phyloP scores from a whole-genome alignment of 2,329 filamentous ascomycete genomes.

The Arachnomyces sp. region DNA sequence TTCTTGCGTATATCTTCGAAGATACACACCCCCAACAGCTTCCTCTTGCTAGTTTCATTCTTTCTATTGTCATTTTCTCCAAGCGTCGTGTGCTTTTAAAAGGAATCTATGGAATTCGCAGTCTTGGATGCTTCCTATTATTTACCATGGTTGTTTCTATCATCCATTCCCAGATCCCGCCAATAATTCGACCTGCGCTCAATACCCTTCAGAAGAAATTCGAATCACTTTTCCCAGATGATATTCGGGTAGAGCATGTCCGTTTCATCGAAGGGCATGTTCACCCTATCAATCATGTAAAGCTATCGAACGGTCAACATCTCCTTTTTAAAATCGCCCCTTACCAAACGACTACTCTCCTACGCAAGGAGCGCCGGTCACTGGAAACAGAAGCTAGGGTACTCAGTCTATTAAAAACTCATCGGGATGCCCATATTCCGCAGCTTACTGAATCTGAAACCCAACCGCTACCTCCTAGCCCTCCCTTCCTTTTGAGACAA shows the following conservation, averaged over 20 bases:
- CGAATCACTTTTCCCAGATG: conserved; percentile 24
- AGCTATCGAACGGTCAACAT: conserved; percentile 30
- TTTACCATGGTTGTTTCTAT: too few relatives aligned
- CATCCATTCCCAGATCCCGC: too few relatives aligned
- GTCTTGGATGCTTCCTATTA: too few relatives aligned
- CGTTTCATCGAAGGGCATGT: conserved; percentile 23
- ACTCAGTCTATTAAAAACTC: conserved; percentile 29
- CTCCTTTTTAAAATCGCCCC: conserved; percentile 33
- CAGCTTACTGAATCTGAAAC: conserved; percentile 31
- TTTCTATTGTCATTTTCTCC: too few relatives aligned
- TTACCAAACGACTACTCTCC: conserved; percentile 26
- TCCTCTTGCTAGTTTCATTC: too few relatives aligned
- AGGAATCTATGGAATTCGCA: too few relatives aligned
- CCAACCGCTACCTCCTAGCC: conserved; percentile 18
- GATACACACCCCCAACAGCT: too few relatives aligned
- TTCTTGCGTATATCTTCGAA: too few relatives aligned
- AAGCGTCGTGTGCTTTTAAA: too few relatives aligned
- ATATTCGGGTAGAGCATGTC: conserved; percentile 21
- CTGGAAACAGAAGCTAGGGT: conserved; percentile 35
- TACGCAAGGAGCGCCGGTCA: conserved; percentile 31
- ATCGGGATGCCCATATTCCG: conserved; percentile 28
- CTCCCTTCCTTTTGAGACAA: conserved; percentile 32
- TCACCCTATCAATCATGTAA: conserved; percentile 29
- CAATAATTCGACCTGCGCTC: not conserved
- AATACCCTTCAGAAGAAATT: conserved; percentile 23